phyloP scores from a whole-genome alignment of 2,329 filamentous ascomycete genomes.

The Beauveria bassiana region DNA sequence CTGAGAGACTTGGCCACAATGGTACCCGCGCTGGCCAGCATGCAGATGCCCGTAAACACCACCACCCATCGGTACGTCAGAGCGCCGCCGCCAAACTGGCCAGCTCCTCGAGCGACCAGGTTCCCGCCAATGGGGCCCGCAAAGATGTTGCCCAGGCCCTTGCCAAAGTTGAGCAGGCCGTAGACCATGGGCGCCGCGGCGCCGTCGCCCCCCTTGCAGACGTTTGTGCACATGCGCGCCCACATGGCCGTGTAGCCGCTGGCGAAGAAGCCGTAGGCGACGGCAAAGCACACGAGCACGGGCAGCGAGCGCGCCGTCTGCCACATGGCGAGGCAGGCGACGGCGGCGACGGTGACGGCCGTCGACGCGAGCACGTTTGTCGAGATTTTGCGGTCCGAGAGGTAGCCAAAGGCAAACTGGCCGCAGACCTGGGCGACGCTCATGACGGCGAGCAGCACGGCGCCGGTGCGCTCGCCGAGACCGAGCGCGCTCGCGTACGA shows the following conservation, averaged over 20 bases:
- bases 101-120: conserved; percentile 14
- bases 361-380: conserved; percentile 21
- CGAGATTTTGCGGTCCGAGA: conserved; percentile 35
- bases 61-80: conserved; percentile 3
- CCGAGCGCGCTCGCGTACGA: conserved; percentile 35
- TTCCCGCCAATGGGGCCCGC: conserved; percentile 23
- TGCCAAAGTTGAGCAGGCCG: conserved; percentile 21
- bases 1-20: neutral
- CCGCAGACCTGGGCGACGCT: conserved; percentile 40
- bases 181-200: conserved; percentile 20
- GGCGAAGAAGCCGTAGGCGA: conserved; percentile 42
- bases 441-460: conserved; percentile 42
- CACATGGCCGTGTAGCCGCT: conserved; percentile 15
- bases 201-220: conserved; percentile 20
- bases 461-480: conserved; percentile 27
- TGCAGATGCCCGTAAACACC: conserved; percentile 1
- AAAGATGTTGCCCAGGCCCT: conserved; percentile 25
- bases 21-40: conserved; percentile 4
- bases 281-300: conserved; percentile 39
- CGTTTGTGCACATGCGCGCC: conserved; percentile 22
- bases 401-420: conserved; percentile 40
- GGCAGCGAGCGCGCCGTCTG: conserved; percentile 37
- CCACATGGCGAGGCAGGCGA: conserved; percentile 45
- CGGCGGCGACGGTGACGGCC: conserved; percentile 36
- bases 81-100: neutral